Evolutionary conservation across 768 basidiomycete genomes (phyloP), one percentile per base, ranked within the genome.

Genomic region (Termitomyces sp.): DNA sequence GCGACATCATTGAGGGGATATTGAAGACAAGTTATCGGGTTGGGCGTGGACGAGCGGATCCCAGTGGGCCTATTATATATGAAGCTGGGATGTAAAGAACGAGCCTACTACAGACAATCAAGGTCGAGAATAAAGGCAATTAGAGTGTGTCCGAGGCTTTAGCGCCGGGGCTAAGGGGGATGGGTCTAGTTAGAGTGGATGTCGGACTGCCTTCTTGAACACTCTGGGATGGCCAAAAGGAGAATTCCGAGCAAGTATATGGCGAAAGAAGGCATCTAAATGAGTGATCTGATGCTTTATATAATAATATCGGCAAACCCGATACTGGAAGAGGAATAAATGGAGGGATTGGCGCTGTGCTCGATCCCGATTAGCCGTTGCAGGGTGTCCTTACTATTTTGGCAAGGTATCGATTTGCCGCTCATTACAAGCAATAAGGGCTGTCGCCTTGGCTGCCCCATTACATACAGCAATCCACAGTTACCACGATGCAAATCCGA

Each of bases 311-410:
- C 71, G 69, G 65, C 51, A 62, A 68, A 52, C 56, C 61, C 60
- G 62, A 67, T 60, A 51, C 66, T 59, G 32, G 62, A 64, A 61
- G 40, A 60, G 61, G 65, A 14, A 55, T 52, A n/a, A 40, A 61
- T 45, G 55, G 57, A 60, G 67, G 67, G 73, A 72, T 72, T 72
- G 69, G 71, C 70, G 70, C 65, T 64, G 64, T 47, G 39, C 47
- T 36, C 55, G 59, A 61, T 59, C 43, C 56, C 47, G 54, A 53
- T 51, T 45, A 59, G 33, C 53, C 56, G 61, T 53, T 33, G 44
- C 53, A 47, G n/a, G n/a, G 42, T 57, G 55, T 59, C 46, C 48
- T 52, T 50, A 60, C 55, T 39, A 34, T 57, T 55, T 53, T 33
- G 59, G 60, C 53, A 53, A 59, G 36, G 26, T 47, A 43, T 62